Conservation (phyloP, 108 stramenopile genomes). For the Ochromonas danica region DNA sequence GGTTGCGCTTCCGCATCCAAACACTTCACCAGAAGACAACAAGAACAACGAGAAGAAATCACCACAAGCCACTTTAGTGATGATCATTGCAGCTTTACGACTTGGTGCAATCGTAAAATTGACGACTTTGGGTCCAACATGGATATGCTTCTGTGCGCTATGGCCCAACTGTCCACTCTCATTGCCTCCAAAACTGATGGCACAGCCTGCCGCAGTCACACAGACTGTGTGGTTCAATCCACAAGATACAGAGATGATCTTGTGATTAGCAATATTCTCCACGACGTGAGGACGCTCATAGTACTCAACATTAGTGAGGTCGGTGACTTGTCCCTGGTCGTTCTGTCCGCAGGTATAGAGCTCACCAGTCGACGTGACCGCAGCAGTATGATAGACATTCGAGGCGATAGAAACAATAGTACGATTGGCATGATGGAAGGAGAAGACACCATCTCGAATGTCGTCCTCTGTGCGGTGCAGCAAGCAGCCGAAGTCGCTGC, state of each 20-base stretch:
- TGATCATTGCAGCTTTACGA: too few relatives aligned
- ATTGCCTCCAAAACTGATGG: constrained; percentile 39
- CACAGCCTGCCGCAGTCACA: constrained; percentile 34
- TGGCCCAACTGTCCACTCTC: constrained; percentile 37
- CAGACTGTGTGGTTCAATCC: constrained; percentile 41
- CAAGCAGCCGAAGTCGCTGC: neutral
- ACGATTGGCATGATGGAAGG: neutral
- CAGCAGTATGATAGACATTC: constrained; percentile 47
- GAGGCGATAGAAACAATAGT: constrained; percentile 18
- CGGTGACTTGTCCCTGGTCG: constrained; percentile 53
- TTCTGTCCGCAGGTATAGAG: constrained; percentile 48
- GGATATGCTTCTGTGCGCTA: constrained; percentile 31
- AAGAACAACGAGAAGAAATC: constrained; percentile 48
- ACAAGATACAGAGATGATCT: constrained; percentile 45
- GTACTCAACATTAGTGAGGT: neutral
- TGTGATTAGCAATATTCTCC: constrained; percentile 38
- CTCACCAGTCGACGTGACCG: constrained; percentile 47
- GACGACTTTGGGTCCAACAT: neutral
- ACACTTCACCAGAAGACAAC: constrained; percentile 42
- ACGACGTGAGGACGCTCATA: constrained; percentile 27
- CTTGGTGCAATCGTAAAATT: constrained; percentile 31
- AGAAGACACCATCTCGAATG: neutral
- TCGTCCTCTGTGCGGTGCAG: neutral
- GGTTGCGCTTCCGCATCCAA: too few relatives aligned
- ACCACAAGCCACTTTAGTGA: constrained; percentile 43